Base-by-base conservation (phyloP, 805 yeast species). In the Tetrapisispora phaffii region DNA sequence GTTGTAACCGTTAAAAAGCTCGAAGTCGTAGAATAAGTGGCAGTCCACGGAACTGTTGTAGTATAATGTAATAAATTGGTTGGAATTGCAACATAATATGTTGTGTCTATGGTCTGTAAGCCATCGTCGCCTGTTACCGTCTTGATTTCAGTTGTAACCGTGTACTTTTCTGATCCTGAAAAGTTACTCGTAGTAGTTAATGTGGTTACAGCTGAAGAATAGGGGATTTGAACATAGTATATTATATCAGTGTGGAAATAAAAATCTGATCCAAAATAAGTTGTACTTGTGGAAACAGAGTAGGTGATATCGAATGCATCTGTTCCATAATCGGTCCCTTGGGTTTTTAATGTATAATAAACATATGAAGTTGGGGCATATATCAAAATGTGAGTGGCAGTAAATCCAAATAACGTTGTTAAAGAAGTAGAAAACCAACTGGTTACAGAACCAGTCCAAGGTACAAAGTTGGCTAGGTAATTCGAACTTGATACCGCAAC, bases 141-240 rank as follows among this genome's bases (percentile, higher is more conserved):
- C 10, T 31, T 13, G 3, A 40, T 3, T 10, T 10, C 7, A 20
- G 37, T 26, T 16, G 32, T 16, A 24, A 15, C 13, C 4, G 43
- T 40, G 6, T 31, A 24, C 33, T 34, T 32, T n/a, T 3, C 37
- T 3, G 37, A 21, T 13, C 32, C 43, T 3, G 29, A 32, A 10
- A 33, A 22, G 15, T n/a, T 22, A 16, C 37, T 23, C 6, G 28
- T 23, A 10, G 31, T 33, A 2, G 36, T 21, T 17, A 16, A 3
- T 2, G 43, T 40, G 5, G 31, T 21, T 2, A 16, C 17, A 4
- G n/a, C 8, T 10, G 26, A n/a, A 9, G 22, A 16, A 23, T 19
- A 40, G 4, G 43, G 43, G 3, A 40, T 21, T 23, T 40, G 37
- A 3, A 40, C 37, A 40, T 6, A 33, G 16, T 32, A 40, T 19